Evolutionary conservation across 108 stramenopile species (phyloP).

Genomic region (Chaetoceros muelleri): DNA sequence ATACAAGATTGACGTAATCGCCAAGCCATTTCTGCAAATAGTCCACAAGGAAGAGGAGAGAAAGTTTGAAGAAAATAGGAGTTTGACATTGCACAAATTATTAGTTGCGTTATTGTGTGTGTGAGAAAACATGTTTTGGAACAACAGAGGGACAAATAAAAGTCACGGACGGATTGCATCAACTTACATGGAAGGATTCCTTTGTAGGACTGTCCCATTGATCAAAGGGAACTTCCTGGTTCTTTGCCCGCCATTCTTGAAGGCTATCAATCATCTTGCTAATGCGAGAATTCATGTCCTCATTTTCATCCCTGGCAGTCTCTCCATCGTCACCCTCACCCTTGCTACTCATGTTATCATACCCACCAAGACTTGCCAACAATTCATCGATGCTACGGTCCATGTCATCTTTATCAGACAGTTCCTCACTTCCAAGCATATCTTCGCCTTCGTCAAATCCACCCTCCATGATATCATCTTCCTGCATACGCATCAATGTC

Average conservation of each 20-base stretch:
- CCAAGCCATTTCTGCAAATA: conserved; percentile 53
- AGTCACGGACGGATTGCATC: too few relatives aligned
- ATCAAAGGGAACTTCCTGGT: conserved; percentile 42
- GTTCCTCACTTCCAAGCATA: conserved; percentile 10
- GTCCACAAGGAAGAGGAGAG: not conserved
- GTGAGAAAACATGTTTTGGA: too few relatives aligned
- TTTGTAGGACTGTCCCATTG: conserved; percentile 45
- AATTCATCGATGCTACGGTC: conserved; percentile 38
- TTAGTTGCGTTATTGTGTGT: too few relatives aligned
- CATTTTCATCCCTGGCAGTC: conserved; percentile 1
- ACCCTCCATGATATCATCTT: conserved; percentile 5
- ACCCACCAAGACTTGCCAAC: conserved; percentile 34
- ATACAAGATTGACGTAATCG: conserved; percentile 39
- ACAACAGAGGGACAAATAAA: too few relatives aligned
- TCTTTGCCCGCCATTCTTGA: conserved; percentile 58
- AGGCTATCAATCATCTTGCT: conserved; percentile 41
- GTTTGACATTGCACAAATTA: too few relatives aligned
- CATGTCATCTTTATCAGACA: conserved; percentile 12
- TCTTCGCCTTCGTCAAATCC: conserved; percentile 9
- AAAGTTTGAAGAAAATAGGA: too few relatives aligned
- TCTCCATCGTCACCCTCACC: conserved; percentile 20
- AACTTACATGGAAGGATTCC: conserved; percentile 54
- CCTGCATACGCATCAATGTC: conserved; percentile 17
- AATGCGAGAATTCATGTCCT: not conserved
- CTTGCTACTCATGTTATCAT: conserved; percentile 24